Conservation (phyloP, 495 filamentous ascomycete species). For the Podospora comata region DNA sequence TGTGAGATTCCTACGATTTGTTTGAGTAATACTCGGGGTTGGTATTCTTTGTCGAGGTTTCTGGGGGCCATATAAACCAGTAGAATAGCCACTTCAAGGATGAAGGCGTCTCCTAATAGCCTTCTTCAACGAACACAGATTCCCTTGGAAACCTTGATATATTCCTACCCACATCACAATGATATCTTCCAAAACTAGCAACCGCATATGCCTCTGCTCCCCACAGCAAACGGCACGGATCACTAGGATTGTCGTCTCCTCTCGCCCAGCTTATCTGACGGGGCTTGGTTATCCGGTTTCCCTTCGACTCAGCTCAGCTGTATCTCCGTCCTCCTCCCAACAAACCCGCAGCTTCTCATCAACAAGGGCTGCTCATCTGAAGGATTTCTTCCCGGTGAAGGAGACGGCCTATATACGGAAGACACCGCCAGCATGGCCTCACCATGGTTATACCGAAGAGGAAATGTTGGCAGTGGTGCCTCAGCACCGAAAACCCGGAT, state of each 20-base stretch:
- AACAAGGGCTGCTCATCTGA: slow-evolving; percentile 35
- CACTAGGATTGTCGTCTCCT: slow-evolving; percentile 27
- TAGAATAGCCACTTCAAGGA: neutral
- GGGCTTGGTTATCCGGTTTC: slow-evolving; percentile 28
- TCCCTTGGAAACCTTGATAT: neutral
- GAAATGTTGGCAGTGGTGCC: slow-evolving; percentile 45
- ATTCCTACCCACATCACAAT: slow-evolving; percentile 6
- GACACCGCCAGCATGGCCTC: slow-evolving; percentile 62
- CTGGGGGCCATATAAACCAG: neutral
- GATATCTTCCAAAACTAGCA: slow-evolving; percentile 33
- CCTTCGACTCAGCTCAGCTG: slow-evolving; percentile 19
- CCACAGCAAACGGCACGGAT: slow-evolving; percentile 36
- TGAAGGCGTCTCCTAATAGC: neutral
- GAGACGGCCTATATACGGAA: slow-evolving; percentile 46
- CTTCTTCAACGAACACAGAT: neutral
- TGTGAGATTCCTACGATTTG: neutral
- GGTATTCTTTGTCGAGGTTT: neutral
- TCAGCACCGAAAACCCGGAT: slow-evolving; percentile 37
- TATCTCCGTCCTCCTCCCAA: slow-evolving; percentile 6
- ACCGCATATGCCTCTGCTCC: slow-evolving; percentile 28
- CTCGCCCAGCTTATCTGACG: slow-evolving; percentile 19
- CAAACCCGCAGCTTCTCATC: slow-evolving; percentile 39
- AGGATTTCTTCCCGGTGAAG: slow-evolving; percentile 48
- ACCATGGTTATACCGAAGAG: slow-evolving; percentile 57
- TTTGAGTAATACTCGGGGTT: neutral